Evolutionary conservation across 495 filamentous ascomycete species (phyloP).

Genomic region (Annulohypoxylon bovei): DNA sequence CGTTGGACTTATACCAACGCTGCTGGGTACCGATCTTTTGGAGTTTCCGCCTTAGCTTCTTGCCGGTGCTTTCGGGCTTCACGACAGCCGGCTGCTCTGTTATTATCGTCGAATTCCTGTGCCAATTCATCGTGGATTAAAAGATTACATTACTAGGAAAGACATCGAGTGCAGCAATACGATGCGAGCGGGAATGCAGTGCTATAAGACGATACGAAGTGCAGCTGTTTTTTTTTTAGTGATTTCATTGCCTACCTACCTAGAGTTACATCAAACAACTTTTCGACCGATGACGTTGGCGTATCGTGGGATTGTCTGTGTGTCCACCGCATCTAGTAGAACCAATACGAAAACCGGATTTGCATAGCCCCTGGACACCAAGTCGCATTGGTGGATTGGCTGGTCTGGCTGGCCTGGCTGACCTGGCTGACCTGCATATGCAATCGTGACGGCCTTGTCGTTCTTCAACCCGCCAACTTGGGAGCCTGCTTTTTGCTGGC

Average conservation of each 20-base stretch:
- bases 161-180: constrained; percentile 17
- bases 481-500: constrained; percentile 14
- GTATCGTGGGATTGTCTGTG: constrained; percentile 29
- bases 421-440: constrained; percentile 42
- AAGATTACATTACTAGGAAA: constrained; percentile 41
- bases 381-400: constrained; percentile 31
- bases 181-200: constrained; percentile 31
- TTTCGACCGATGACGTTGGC: constrained; percentile 52
- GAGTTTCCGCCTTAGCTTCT: constrained; percentile 54
- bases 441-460: constrained; percentile 29
- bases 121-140: constrained; percentile 50
- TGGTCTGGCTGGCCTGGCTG: constrained; percentile 33
- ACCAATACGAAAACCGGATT: constrained; percentile 51
- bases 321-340: constrained; percentile 31
- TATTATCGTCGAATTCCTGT: constrained; percentile 42
- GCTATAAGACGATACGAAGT: constrained; percentile 37
- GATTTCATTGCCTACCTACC: constrained; percentile 33
- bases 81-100: constrained; percentile 28
- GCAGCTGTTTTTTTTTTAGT: constrained; percentile 28
- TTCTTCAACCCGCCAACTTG: constrained; percentile 36
- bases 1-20: constrained; percentile 32
- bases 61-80: constrained; percentile 40
- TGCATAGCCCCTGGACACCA: constrained; percentile 40
- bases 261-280: constrained; percentile 35
- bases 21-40: constrained; percentile 50